Evolutionary conservation across 2,329 filamentous ascomycete genomes (phyloP).

Genomic region (Colletotrichum tropicale): DNA sequence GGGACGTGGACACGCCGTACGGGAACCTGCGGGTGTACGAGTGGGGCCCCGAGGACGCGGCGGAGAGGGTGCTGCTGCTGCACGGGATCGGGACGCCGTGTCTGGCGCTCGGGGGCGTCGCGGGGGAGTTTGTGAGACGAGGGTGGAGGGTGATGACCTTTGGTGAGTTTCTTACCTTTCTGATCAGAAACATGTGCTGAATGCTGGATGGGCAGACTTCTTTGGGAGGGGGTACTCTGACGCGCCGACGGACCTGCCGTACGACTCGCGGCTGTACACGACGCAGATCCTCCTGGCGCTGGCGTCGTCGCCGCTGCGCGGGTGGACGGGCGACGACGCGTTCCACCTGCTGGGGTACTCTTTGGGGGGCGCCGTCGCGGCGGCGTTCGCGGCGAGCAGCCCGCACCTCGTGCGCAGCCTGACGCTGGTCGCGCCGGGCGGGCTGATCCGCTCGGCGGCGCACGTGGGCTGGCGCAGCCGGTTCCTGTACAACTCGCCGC

Average conservation of each 20-base stretch:
- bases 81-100: conserved; percentile 85
- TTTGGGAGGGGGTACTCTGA: conserved; percentile 82
- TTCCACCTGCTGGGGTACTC: conserved; percentile 83
- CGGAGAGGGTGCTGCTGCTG: conserved; percentile 74
- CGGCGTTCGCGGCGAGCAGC: conserved; percentile 73
- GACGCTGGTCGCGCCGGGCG: conserved; percentile 70
- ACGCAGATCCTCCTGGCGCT: conserved; percentile 69
- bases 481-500: conserved; percentile 64
- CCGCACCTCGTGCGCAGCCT: conserved; percentile 67
- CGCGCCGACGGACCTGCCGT: conserved; percentile 61
- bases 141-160: conserved; percentile 83
- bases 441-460: conserved; percentile 63
- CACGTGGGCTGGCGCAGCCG: conserved; percentile 66
- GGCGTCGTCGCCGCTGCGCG: conserved; percentile 61
- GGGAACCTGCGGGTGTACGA: conserved; percentile 78
- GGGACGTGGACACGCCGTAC: conserved; percentile 73
- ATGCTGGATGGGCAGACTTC: conserved; percentile 57
- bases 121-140: conserved; percentile 64
- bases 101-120: conserved; percentile 70
- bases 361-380: conserved; percentile 76
- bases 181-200: neutral
- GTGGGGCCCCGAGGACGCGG: conserved; percentile 71
- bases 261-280: conserved; percentile 69
- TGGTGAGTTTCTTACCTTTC: conserved; percentile 48
- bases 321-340: conserved; percentile 56